Percentiles rank a stretch among this genome's conserved stretches.
phyloP scores from a whole-genome alignment of 2,329 filamentous ascomycete genomes.

The Pseudogymnoascus verrucosus region DNA sequence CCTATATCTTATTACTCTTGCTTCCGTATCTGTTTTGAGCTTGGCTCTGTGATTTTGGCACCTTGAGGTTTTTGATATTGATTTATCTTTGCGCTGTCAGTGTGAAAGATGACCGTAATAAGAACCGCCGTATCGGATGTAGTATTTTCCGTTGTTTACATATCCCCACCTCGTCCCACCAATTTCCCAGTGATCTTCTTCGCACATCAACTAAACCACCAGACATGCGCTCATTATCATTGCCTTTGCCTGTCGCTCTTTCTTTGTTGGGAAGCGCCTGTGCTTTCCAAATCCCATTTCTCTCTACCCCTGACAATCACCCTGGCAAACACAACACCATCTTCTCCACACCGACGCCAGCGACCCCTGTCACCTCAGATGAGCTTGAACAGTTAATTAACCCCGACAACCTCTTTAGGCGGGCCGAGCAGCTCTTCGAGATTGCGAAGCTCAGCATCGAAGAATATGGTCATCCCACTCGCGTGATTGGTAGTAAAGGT shows the following conservation, averaged over 20 bases:
- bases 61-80: too few relatives aligned
- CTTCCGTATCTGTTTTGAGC: too few relatives aligned
- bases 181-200: background rate
- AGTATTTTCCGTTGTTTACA: background rate
- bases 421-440: slow-evolving; percentile 53
- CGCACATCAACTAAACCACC: background rate
- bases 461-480: slow-evolving; percentile 60
- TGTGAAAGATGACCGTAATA: too few relatives aligned
- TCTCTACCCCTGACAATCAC: slow-evolving; percentile 14
- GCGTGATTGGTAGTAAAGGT: slow-evolving; percentile 62
- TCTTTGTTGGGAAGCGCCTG: slow-evolving; percentile 13
- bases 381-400: slow-evolving; percentile 50
- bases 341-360: slow-evolving; percentile 16
- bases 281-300: slow-evolving; percentile 20
- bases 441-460: slow-evolving; percentile 51
- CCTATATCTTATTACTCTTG: too few relatives aligned
- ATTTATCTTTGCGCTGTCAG: too few relatives aligned
- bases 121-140: background rate
- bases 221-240: background rate
- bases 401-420: slow-evolving; percentile 45
- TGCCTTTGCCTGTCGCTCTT: slow-evolving; percentile 10
- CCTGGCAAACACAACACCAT: slow-evolving; percentile 6
- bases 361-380: slow-evolving; percentile 42
- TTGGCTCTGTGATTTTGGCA: too few relatives aligned
- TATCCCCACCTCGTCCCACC: background rate